Base-by-base conservation (phyloP, 768 basidiomycete genomes). In the Tylopilus vinaceipallidus region DNA sequence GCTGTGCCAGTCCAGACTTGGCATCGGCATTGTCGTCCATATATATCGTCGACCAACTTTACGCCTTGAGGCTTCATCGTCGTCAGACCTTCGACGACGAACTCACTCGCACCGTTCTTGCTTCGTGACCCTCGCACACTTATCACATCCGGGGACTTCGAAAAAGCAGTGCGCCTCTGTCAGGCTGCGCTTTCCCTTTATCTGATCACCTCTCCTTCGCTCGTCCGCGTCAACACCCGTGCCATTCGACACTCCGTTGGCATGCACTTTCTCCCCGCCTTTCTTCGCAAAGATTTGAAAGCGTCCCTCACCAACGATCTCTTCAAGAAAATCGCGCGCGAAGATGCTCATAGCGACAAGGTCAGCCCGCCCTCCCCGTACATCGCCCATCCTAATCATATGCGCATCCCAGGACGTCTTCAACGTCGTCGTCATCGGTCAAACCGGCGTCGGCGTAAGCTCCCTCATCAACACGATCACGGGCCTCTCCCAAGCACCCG, bases 391-490 rank as follows among this genome's bases (percentile, higher is more conserved):
- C 43, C 0, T 8, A 16, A 24, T 37, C 47, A 32, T 22, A 45
- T 39, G n/a, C n/a, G n/a, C n/a, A n/a, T n/a, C 22, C 12, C 40
- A 64, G 63, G 58, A 64, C 54, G 43, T 60, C 52, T 65, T 64
- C 55, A 65, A 65, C 50, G 52, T 65, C 51, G 55, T 65, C 49
- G 17, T 67, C 16, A 66, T 67, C 51, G 65, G 64, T 7, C 63
- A 65, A 51, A 67, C 65, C 2, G 64, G 64, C 41, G 49, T 64
- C 41, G 69, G 70, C 22, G 72, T 68, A 48, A 76, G 75, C 52
- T 73, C 72, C 12, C 55, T 76, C 34, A 56, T 74, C 53, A 76
- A 75, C 55, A 59, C 73, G 62, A 55, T 75, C 47, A 59, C 53
- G 4, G 50, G 55, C 32, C 6, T n/a, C 11, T 14, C 54, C 8